Percentiles rank a stretch among this genome's conserved stretches.
phyloP scores from a whole-genome alignment of 177 flowering plant genomes.

The Tripterygium wilfordii region DNA sequence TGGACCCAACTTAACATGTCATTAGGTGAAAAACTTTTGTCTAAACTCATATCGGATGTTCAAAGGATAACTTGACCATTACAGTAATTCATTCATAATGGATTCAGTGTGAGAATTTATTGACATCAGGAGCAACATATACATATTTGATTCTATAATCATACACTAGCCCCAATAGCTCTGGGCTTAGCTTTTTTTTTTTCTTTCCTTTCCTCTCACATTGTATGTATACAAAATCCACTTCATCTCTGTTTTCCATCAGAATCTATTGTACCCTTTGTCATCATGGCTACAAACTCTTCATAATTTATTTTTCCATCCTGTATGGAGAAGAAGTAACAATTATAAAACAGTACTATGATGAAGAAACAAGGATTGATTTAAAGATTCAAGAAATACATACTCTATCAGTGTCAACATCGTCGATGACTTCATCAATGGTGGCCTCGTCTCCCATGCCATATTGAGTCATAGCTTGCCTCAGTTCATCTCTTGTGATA shows the following conservation, averaged over 20 bases:
- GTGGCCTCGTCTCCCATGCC: constrained; percentile 91
- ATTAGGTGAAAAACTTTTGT: too few species aligned
- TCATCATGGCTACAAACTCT: constrained; percentile 88
- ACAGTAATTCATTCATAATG: too few species aligned
- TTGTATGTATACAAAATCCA: too few species aligned
- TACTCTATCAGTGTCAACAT: constrained; percentile 80
- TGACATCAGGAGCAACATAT: too few species aligned
- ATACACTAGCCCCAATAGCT: too few species aligned
- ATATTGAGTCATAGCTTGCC: constrained; percentile 64
- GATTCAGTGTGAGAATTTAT: too few species aligned
- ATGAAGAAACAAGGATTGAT: neutral
- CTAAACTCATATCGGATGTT: too few species aligned
- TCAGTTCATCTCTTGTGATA: constrained; percentile 91
- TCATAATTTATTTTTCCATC: constrained; percentile 82
- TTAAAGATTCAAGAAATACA: neutral
- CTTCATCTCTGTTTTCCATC: constrained; percentile 17
- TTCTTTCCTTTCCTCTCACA: too few species aligned
- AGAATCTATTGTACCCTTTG: constrained; percentile 40
- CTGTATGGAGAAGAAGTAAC: constrained; percentile 23
- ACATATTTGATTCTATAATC: too few species aligned
- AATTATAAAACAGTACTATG: neutral
- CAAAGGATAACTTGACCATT: too few species aligned
- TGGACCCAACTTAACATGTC: too few species aligned
- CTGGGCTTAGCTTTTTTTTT: too few species aligned
- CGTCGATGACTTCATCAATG: constrained; percentile 68